Base-by-base conservation (phyloP, 495 filamentous ascomycete species). In the Schizothecium vesticola region DNA sequence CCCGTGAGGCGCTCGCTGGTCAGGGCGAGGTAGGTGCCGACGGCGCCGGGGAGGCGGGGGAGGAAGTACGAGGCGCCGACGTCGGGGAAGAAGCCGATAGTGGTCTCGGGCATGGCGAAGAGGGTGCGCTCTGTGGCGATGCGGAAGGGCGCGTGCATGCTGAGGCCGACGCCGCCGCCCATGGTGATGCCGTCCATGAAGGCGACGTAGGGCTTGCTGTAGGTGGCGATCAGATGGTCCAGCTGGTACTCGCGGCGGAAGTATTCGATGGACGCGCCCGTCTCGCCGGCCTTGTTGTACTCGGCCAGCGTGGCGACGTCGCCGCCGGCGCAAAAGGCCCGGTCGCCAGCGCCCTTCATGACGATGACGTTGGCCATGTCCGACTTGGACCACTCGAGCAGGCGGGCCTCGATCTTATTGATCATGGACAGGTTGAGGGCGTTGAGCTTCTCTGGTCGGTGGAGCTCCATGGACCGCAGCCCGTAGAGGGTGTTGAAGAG, bases 171-270 rank as follows among this genome's bases (percentile, higher is more conserved):
- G 63, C 95, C 95, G 64, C 95, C 95, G 68, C 95, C 95, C 95
- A 99, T 98, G 25, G 96, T 99, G 75, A 97, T 90, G 66, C 95
- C 95, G 75, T 99, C 96, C 89, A 99, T 94, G 77, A 97, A 91
- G 51, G 96, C 93, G 61, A 99, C 87, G 76, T 94, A 95, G 3
- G 95, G 95, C 82, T 97, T 98, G 26, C 80, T 72, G 82, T 94
- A 97, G 61, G 93, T 97, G n/a, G 96, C 93, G 73, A 99, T 94
- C 63, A 92, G 79, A 80, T 99, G 95, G 80, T 98, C 91, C 63
- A 99, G 89, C 75, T 88, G 86, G 83, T 97, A 99, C 87, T 99
- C 95, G 59, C 92, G 86, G 10, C 79, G 90, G 74, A 99, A 99
- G 82, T 93, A 99, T 51, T 92, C 89, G 23, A 81, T 79, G n/a